Evolutionary conservation across 495 filamentous ascomycete genomes (phyloP).

Genomic region (Penicillium lagena): DNA sequence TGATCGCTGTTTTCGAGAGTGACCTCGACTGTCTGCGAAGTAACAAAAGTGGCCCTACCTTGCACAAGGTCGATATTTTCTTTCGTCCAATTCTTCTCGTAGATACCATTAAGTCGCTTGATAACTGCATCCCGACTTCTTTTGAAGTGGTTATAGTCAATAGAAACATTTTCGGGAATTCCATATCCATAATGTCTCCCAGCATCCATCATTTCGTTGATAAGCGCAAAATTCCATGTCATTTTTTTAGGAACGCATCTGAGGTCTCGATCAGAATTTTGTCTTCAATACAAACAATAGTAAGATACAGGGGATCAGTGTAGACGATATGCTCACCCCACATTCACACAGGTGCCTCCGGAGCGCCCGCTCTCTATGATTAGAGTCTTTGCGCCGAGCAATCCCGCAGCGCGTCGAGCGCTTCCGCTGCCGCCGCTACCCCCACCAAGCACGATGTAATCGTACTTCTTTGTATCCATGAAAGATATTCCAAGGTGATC

Average conservation of each 20-base stretch:
- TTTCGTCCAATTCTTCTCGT: constrained; percentile 49
- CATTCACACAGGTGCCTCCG: constrained; percentile 57
- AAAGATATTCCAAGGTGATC: constrained; percentile 54
- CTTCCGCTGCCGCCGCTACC: constrained; percentile 77
- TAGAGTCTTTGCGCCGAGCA: constrained; percentile 67
- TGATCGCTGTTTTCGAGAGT: constrained; percentile 35
- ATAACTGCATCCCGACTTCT: constrained; percentile 45
- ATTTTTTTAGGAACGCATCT: constrained; percentile 60
- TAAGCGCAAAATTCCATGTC: constrained; percentile 56
- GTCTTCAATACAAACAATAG: background rate
- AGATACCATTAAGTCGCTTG: constrained; percentile 43
- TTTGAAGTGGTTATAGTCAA: constrained; percentile 52
- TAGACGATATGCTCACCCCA: constrained; percentile 38
- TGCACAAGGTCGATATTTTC: constrained; percentile 55
- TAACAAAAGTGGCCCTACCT: constrained; percentile 48
- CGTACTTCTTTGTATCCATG: constrained; percentile 63
- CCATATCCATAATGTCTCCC: constrained; percentile 51
- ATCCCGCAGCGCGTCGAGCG: constrained; percentile 64
- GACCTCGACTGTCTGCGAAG: constrained; percentile 46
- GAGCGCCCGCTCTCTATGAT: constrained; percentile 55
- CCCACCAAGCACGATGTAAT: constrained; percentile 82
- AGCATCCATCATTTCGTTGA: constrained; percentile 46
- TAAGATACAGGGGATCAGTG: background rate
- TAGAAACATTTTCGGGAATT: constrained; percentile 39
- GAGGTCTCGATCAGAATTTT: background rate